Percentiles rank a stretch among this genome's conserved stretches.
Evolutionary conservation across 805 yeast species (phyloP).

Genomic region (Candida alai): DNA sequence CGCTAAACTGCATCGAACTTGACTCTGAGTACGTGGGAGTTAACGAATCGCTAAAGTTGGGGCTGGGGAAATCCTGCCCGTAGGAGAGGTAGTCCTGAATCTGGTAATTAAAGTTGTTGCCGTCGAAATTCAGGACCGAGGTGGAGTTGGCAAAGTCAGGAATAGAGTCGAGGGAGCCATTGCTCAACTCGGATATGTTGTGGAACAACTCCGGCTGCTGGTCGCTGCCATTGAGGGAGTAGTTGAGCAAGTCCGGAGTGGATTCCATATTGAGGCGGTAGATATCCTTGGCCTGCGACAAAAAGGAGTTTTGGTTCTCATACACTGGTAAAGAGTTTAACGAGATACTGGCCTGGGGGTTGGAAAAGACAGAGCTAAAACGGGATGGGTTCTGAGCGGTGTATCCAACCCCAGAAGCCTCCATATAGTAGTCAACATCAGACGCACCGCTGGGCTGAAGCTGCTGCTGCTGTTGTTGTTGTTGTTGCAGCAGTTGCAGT

Average conservation of each 20-base stretch:
- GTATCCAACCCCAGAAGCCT: no score
- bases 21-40: constrained; percentile 18
- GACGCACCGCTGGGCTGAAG: no score
- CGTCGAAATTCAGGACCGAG: neutral
- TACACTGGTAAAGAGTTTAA: constrained; percentile 1
- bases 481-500: no score
- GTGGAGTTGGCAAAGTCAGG: constrained; percentile 17
- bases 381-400: no score
- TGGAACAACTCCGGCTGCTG: constrained; percentile 12
- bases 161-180: constrained; percentile 25
- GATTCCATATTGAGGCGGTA: constrained; percentile 11
- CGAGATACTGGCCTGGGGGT: constrained; percentile 4
- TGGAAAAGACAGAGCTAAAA: constrained; percentile 4
- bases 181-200: constrained; percentile 22
- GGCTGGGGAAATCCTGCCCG: constrained; percentile 10
- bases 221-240: constrained; percentile 1
- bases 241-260: constrained; percentile 12
- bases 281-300: neutral
- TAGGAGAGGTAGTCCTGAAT: neutral
- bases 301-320: neutral
- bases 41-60: constrained; percentile 15
- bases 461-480: no score
- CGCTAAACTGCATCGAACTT: neutral
- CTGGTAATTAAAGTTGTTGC: no score
- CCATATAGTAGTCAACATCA: no score